Conservation (phyloP, 176 grass and related monocot species). For the Eremochloa ophiuroides region DNA sequence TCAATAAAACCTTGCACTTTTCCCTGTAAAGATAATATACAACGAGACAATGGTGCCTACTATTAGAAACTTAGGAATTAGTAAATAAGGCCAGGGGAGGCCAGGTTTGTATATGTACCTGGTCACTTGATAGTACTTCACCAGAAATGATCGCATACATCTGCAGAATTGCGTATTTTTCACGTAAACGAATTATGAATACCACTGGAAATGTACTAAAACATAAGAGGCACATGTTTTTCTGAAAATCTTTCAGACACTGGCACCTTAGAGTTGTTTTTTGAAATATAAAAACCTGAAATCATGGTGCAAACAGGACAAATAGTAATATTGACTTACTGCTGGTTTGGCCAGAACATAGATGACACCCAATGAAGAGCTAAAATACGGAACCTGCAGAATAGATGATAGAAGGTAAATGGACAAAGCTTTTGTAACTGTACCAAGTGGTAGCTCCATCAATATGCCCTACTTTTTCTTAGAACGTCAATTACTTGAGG, state of each 20-base stretch:
- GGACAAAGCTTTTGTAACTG: not conserved
- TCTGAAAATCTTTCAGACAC: not conserved
- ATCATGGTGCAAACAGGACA: not conserved
- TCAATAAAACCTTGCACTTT: conserved; percentile 72
- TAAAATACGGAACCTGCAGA: conserved; percentile 75
- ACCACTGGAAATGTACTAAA: not conserved
- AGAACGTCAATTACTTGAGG: not conserved
- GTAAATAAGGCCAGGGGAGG: not conserved
- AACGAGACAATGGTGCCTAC: not conserved
- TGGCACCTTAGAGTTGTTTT: not conserved
- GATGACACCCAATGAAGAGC: conserved; percentile 81
- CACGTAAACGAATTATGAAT: not conserved
- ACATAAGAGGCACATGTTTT: not conserved
- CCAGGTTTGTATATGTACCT: conserved; percentile 34
- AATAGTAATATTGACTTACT: conserved; percentile 46
- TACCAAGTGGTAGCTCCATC: not conserved
- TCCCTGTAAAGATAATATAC: conserved; percentile 42
- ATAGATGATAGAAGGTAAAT: not conserved
- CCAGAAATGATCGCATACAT: conserved; percentile 67
- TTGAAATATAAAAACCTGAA: not conserved
- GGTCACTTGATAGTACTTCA: conserved; percentile 51
- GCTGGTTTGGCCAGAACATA: conserved; percentile 74
- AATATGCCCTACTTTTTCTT: not conserved
- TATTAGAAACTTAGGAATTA: not conserved
- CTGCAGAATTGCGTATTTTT: conserved; percentile 28